Conservation (phyloP, 176 grass and related monocot species). For the Avena insularis region DNA sequence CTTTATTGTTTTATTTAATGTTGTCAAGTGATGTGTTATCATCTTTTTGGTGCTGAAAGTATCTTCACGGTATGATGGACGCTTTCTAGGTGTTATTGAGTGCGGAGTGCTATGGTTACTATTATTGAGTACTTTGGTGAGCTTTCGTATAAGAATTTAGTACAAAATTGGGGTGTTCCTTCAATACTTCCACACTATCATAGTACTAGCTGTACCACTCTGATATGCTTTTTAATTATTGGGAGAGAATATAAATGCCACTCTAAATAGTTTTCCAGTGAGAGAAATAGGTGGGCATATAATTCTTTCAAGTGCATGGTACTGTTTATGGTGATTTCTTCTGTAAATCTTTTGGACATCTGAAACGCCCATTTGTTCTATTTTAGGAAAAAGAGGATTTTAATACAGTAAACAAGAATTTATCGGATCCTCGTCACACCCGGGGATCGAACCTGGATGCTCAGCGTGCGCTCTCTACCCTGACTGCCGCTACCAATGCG, state of each 20-base stretch:
- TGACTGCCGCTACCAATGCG: background rate
- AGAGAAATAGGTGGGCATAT: background rate
- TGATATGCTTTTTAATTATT: background rate
- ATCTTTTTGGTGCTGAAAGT: background rate
- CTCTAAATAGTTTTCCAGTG: background rate
- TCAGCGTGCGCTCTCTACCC: background rate
- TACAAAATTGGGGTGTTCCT: background rate
- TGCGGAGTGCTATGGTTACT: background rate
- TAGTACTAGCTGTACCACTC: background rate
- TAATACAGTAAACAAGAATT: background rate
- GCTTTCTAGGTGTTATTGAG: background rate
- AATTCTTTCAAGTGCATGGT: background rate
- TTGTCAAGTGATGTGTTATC: background rate
- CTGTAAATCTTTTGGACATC: background rate
- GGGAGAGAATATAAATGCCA: background rate
- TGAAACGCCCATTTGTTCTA: background rate
- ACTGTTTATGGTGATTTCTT: background rate
- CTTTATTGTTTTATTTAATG: background rate
- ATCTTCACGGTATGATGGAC: background rate
- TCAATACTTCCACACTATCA: background rate
- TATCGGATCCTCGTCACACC: background rate
- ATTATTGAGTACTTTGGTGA: background rate
- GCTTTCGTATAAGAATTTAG: background rate
- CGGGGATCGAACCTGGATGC: background rate
- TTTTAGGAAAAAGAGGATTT: background rate